Evolutionary conservation across 495 filamentous ascomycete genomes (phyloP).

Genomic region (Coniosporium apollinis): DNA sequence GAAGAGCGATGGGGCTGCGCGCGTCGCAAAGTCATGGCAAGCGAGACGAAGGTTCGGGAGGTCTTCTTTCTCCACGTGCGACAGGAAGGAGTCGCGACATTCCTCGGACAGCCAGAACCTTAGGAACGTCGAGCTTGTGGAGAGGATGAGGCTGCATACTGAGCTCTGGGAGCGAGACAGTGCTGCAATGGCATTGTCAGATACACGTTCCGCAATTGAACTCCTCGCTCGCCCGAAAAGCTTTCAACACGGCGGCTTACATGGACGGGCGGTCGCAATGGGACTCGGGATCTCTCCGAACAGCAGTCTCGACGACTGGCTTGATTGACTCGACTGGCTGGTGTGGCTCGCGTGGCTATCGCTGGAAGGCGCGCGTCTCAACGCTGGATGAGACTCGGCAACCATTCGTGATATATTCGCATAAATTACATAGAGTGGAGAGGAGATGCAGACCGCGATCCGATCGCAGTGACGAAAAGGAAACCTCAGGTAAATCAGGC

Average conservation of each 20-base stretch:
- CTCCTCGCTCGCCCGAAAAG: constrained; percentile 1
- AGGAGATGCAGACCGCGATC: neutral
- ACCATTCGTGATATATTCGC: constrained; percentile 9
- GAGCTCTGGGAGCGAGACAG: constrained; percentile 16
- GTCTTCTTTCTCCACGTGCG: constrained; percentile 24
- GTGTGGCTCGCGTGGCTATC: no score
- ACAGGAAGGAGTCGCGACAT: constrained; percentile 28
- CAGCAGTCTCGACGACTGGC: constrained; percentile 17
- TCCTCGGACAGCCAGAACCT: constrained; percentile 33
- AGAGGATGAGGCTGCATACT: constrained; percentile 23
- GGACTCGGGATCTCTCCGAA: constrained; percentile 26
- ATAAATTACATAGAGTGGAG: neutral
- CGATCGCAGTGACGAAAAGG: constrained; percentile 1
- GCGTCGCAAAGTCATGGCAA: constrained; percentile 33
- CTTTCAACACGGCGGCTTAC: constrained; percentile 10
- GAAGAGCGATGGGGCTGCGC: constrained; percentile 34
- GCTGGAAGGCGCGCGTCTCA: no score
- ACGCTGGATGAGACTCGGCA: constrained; percentile 13
- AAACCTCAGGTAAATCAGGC: neutral
- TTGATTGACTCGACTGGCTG: constrained; percentile 11
- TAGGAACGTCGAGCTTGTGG: constrained; percentile 26
- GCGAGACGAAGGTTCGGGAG: constrained; percentile 32
- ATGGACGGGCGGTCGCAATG: constrained; percentile 7
- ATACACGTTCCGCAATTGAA: constrained; percentile 10
- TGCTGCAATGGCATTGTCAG: constrained; percentile 1